These are phyloP conservation scores for Aspergillus quadricinctus DNA, from an alignment of 2,329 filamentous ascomycete species.

Conservation along the genomic window DNA sequence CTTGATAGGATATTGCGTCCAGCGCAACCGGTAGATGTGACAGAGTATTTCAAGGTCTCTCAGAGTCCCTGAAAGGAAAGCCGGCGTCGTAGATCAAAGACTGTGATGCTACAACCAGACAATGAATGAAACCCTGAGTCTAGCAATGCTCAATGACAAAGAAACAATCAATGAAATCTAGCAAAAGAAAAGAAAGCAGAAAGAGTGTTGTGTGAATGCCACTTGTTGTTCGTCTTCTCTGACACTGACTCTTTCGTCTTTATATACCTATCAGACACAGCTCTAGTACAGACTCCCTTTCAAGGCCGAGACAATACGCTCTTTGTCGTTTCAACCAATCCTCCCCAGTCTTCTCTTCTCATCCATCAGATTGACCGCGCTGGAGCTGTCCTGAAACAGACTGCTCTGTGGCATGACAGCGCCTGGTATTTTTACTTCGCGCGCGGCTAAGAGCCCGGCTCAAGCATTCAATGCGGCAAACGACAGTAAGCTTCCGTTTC, in stretches of 20 bases:
- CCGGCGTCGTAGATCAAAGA: background rate
- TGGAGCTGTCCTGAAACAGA: background rate
- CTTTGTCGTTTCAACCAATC: background rate
- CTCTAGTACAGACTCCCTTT: background rate
- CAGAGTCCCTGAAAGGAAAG: background rate
- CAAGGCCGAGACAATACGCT: background rate
- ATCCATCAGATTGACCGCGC: background rate
- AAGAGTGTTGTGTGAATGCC: background rate
- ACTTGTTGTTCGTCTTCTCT: background rate
- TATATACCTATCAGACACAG: background rate
- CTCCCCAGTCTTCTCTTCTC: background rate
- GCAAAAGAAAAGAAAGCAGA: background rate
- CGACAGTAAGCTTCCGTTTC: background rate
- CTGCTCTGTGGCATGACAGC: background rate
- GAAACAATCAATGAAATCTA: background rate
- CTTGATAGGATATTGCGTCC: background rate
- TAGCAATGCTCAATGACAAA: background rate
- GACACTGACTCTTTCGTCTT: background rate
- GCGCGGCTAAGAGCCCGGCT: background rate
- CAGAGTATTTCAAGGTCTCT: background rate
- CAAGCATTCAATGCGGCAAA: background rate
- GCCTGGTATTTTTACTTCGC: background rate
- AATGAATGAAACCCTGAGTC: background rate
- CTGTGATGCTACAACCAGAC: background rate
- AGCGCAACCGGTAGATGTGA: background rate